A percentile compares a stretch with the other conserved stretches of the same genome.
phyloP scores from a whole-genome alignment of 371 early-diverging fungal genomes.

The Umbelopsis sp. region DNA sequence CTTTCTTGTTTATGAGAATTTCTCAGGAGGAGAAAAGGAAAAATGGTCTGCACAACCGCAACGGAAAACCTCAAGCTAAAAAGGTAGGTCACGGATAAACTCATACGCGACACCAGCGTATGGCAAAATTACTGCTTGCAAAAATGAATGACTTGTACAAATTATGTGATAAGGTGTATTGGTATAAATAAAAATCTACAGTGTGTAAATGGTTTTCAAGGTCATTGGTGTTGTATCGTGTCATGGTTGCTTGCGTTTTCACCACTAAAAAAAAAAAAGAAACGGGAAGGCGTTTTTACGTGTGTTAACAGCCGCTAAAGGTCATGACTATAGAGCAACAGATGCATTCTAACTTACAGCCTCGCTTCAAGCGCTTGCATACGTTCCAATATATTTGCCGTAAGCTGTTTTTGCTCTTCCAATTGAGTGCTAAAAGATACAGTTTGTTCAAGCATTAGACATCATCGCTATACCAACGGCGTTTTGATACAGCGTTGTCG shows the following conservation, averaged over 20 bases:
- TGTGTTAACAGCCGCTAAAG: too few species aligned
- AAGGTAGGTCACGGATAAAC: background rate
- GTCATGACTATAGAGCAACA: too few species aligned
- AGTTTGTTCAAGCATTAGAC: background rate
- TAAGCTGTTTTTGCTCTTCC: background rate
- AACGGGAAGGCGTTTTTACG: too few species aligned
- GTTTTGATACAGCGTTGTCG: too few species aligned
- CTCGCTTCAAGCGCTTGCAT: slow-evolving; percentile 6
- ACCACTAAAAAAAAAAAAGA: too few species aligned
- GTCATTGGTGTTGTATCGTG: too few species aligned
- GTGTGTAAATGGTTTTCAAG: too few species aligned
- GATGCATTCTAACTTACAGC: background rate
- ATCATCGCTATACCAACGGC: too few species aligned
- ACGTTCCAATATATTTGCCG: background rate
- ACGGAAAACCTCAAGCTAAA: too few species aligned
- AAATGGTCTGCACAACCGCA: too few species aligned
- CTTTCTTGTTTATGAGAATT: background rate
- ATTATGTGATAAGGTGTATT: background rate
- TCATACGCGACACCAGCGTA: background rate
- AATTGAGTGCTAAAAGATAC: background rate
- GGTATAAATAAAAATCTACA: slow-evolving; percentile 1
- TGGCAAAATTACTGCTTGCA: background rate
- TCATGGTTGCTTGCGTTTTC: too few species aligned
- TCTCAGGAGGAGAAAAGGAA: background rate
- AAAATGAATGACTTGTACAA: too few species aligned